A percentile compares a stretch with the other conserved stretches of the same genome.
Evolutionary conservation across 1,284 basidiomycete species (phyloP).

Genomic region (Blastosporella zonata): DNA sequence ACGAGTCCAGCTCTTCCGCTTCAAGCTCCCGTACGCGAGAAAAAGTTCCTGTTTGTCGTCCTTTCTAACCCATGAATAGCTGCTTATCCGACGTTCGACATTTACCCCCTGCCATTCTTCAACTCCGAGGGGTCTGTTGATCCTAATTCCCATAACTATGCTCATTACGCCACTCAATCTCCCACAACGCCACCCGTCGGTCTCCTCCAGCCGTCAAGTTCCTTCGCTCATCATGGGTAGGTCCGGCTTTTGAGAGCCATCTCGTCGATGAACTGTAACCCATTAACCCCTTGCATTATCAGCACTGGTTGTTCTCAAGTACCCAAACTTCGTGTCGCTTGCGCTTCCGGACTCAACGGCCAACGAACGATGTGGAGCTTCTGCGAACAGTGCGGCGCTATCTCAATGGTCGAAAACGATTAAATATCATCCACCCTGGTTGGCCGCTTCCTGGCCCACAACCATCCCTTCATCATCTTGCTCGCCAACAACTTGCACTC

Average conservation of each 20-base stretch:
- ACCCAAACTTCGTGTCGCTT: constrained; percentile 70
- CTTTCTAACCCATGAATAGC: constrained; percentile 32
- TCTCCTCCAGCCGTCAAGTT: constrained; percentile 63
- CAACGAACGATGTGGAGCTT: constrained; percentile 80
- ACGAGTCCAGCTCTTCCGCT: constrained; percentile 39
- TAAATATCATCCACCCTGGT: constrained; percentile 26
- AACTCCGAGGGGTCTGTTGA: constrained; percentile 46
- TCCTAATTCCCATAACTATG: constrained; percentile 43
- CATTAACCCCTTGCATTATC: constrained; percentile 7
- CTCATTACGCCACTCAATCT: constrained; percentile 39
- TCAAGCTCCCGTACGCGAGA: constrained; percentile 40
- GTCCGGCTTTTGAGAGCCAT: constrained; percentile 27
- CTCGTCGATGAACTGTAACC: constrained; percentile 7
- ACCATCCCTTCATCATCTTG: constrained; percentile 4
- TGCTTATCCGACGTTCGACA: constrained; percentile 59
- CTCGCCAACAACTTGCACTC: constrained; percentile 12
- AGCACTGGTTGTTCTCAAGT: constrained; percentile 73
- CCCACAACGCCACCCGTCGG: constrained; percentile 41
- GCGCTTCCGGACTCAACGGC: constrained; percentile 56
- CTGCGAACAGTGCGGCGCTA: constrained; percentile 83
- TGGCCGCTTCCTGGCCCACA: not conserved
- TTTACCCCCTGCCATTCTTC: constrained; percentile 55
- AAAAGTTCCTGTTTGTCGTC: constrained; percentile 11
- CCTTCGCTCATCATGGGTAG: constrained; percentile 71
- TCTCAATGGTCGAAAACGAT: constrained; percentile 80